Evolutionary conservation across 345 rosid species (phyloP).

Genomic region (Abelmoschus esculentus): DNA sequence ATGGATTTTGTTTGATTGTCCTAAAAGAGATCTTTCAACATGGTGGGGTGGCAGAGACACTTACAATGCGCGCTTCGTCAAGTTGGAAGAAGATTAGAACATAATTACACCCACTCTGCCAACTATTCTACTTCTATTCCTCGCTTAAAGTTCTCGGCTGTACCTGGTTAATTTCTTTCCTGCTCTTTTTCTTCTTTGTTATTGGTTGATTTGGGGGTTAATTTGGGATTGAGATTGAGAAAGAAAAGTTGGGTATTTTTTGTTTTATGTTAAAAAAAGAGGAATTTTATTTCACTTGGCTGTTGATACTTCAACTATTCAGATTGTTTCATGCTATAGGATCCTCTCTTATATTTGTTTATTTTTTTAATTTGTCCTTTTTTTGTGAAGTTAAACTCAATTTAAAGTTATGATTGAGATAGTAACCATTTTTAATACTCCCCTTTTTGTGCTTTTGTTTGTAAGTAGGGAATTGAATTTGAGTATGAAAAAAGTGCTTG

Average conservation of each 20-base stretch:
- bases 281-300: neutral
- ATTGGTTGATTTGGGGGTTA: neutral
- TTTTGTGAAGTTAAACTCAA: neutral
- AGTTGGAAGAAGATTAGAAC: conserved; percentile 36
- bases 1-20: neutral
- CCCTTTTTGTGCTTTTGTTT: neutral
- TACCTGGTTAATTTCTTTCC: conserved; percentile 27
- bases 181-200: neutral
- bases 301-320: neutral
- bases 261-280: neutral
- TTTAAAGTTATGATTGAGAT: neutral
- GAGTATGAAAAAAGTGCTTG: neutral
- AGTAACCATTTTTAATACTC: neutral
- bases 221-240: neutral
- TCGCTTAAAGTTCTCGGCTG: conserved; percentile 22
- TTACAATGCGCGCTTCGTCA: conserved; percentile 43
- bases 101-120: conserved; percentile 21
- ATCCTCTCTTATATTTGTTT: neutral
- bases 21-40: conserved; percentile 11
- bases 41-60: conserved; percentile 78
- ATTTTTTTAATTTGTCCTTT: neutral
- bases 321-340: neutral
- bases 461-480: neutral
- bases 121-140: conserved; percentile 20
- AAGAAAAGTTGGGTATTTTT: neutral